Evolutionary conservation across 495 filamentous ascomycete species (phyloP), one percentile per base, ranked within the genome.

Genomic region (Trichocladium antarcticum): DNA sequence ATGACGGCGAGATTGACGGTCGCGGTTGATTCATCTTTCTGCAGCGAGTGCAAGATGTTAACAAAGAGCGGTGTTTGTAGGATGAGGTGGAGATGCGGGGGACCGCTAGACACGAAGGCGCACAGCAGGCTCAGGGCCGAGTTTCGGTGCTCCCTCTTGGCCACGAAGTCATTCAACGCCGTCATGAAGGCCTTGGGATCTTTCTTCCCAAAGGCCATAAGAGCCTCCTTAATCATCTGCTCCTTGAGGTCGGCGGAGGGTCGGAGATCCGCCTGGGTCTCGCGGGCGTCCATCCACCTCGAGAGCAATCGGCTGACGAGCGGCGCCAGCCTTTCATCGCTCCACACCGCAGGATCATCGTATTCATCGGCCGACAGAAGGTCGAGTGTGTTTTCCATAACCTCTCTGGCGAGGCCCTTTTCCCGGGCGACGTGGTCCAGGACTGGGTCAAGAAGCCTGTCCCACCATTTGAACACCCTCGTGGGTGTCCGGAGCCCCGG

Each of bases 11-110:
- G 63, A 12, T 79, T 78, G 10, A 87, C 71, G 8, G 81, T 77
- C 10, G 77, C 76, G 0, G 83, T 80, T 1, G 81, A 84, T 12
- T 82, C 83, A 57, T 88, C 84, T 38, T 76, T 74, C 57, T 84
- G 78, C 5, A 88, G 68, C 46, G 81, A 86, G 58, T 75, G 75
- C 29, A 86, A 68, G 6, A 88, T 69, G 58, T 81, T 77, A 40
- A 73, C 71, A 46, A 87, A 77, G 14, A 88, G 61, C 1, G 77
- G 73, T 7, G 82, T 87, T 47, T 84, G 70, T 1, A 81, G 57
- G 31, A 86, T 74, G 34, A 81, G 72, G 58, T 88, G 73, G 0
- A 88, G 69, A 67, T 85, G 84, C 31, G 84, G 84, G 21, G 83
- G 81, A 50, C 82, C 76, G 46, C 77, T 71, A 37, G 75, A 74